phyloP scores from a whole-genome alignment of 208 protist species.

The Crithidia brevicula region DNA sequence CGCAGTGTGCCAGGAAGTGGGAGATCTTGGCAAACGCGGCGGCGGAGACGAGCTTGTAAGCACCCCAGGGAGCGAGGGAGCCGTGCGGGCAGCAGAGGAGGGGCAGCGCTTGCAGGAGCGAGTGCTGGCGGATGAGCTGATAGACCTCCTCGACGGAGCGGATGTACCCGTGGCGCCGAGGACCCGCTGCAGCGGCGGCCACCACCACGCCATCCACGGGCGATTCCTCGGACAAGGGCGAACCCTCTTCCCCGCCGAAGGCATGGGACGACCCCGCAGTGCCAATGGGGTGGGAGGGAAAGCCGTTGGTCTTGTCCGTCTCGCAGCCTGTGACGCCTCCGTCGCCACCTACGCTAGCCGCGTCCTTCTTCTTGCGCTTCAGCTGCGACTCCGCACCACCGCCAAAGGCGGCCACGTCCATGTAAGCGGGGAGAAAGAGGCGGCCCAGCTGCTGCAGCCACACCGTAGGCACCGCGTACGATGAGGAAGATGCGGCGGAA shows the following conservation, averaged over 20 bases:
- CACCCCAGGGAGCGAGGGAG: slow-evolving; percentile 47
- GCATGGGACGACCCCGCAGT: background rate
- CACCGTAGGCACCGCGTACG: slow-evolving; percentile 60
- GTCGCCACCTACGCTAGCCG: background rate
- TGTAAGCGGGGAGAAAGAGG: slow-evolving; percentile 56
- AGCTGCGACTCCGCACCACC: slow-evolving; percentile 33
- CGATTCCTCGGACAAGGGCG: background rate
- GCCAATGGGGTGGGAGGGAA: background rate
- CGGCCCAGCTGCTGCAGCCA: slow-evolving; percentile 74
- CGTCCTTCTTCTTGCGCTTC: slow-evolving; percentile 36
- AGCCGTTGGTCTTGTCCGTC: background rate
- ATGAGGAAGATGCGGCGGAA: background rate
- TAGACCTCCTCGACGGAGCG: slow-evolving; percentile 12
- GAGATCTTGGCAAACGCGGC: slow-evolving; percentile 20
- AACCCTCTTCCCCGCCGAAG: background rate
- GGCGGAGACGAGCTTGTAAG: slow-evolving; percentile 56
- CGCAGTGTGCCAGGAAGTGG: slow-evolving; percentile 27
- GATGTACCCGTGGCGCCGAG: slow-evolving; percentile 20
- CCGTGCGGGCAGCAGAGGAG: slow-evolving; percentile 49
- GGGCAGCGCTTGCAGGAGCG: slow-evolving; percentile 24
- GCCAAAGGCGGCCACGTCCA: slow-evolving; percentile 39
- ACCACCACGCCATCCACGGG: slow-evolving; percentile 10
- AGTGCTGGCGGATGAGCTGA: slow-evolving; percentile 25
- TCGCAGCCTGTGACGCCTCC: background rate
- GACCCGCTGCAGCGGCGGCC: background rate